phyloP scores from a whole-genome alignment of 345 rosid species.

The Gossypium stocksii region DNA sequence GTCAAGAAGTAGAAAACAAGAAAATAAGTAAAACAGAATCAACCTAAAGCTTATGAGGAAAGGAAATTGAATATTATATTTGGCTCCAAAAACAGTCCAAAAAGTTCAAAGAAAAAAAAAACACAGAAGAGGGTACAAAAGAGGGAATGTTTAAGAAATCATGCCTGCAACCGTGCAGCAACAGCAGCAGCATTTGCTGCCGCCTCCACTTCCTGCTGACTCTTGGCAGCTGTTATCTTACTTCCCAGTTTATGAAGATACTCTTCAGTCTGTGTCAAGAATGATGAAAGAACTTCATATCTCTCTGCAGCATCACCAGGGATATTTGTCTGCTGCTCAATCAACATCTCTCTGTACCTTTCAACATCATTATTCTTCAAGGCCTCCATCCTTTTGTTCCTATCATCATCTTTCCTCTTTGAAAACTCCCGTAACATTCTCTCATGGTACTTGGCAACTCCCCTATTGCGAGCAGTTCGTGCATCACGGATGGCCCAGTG shows the following conservation, averaged over 20 bases:
- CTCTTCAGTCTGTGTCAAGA: slow-evolving; percentile 96
- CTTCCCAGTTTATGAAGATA: slow-evolving; percentile 90
- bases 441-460: slow-evolving; percentile 99
- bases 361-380: slow-evolving; percentile 98
- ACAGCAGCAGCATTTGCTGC: slow-evolving; percentile 93
- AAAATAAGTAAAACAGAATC: slow-evolving; percentile 18
- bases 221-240: slow-evolving; percentile 92
- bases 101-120: neutral
- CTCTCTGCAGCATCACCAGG: slow-evolving; percentile 95
- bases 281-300: slow-evolving; percentile 90
- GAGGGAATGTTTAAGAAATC: slow-evolving; percentile 6
- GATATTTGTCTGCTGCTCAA: slow-evolving; percentile 93
- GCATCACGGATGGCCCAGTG: slow-evolving; percentile 99
- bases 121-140: neutral
- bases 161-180: slow-evolving; percentile 90
- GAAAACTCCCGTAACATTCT: slow-evolving; percentile 93
- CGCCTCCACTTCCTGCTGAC: slow-evolving; percentile 97
- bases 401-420: slow-evolving; percentile 90
- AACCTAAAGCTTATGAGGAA: neutral
- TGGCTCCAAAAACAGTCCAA: neutral
- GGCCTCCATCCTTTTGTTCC: slow-evolving; percentile 98
- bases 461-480: slow-evolving; percentile 93
- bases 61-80: neutral
- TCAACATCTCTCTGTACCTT: slow-evolving; percentile 96
- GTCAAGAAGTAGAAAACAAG: slow-evolving; percentile 21